phyloP scores from a whole-genome alignment of 371 early-diverging fungal genomes.

The Rhizopus stolonifer region DNA sequence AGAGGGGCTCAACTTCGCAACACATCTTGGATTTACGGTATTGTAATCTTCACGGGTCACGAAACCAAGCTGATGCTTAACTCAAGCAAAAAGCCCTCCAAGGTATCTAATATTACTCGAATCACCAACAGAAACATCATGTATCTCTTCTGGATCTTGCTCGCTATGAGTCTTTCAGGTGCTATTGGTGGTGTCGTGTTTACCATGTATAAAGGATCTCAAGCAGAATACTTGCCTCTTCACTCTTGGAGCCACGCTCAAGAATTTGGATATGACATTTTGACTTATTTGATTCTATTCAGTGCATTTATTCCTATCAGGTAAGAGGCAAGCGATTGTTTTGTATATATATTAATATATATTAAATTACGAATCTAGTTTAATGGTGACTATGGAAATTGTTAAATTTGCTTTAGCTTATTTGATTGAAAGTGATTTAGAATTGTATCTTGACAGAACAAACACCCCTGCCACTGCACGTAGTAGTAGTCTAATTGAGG shows the following conservation, averaged over 20 bases:
- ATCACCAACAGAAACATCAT: slow-evolving; percentile 93
- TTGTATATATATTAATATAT: not conserved
- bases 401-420: slow-evolving; percentile 82
- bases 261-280: slow-evolving; percentile 67
- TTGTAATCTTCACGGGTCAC: slow-evolving; percentile 86
- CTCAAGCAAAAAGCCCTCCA: slow-evolving; percentile 61
- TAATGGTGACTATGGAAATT: slow-evolving; percentile 91
- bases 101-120: slow-evolving; percentile 69
- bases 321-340: slow-evolving; percentile 26
- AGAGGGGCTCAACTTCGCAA: slow-evolving; percentile 84
- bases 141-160: slow-evolving; percentile 84
- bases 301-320: slow-evolving; percentile 91
- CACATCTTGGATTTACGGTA: slow-evolving; percentile 81
- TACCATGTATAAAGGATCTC: slow-evolving; percentile 31
- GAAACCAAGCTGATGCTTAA: slow-evolving; percentile 90
- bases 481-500: slow-evolving; percentile 90
- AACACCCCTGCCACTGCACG: slow-evolving; percentile 85
- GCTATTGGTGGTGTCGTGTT: slow-evolving; percentile 70
- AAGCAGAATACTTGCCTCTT: slow-evolving; percentile 29
- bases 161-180: slow-evolving; percentile 81
- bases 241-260: slow-evolving; percentile 20
- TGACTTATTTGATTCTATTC: slow-evolving; percentile 86
- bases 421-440: slow-evolving; percentile 80
- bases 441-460: slow-evolving; percentile 80
- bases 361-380: slow-evolving; percentile 30